These are phyloP conservation scores for Arthrinium puccinioides DNA, from an alignment of 2,329 filamentous ascomycete genomes.

Conservation along the genomic window DNA sequence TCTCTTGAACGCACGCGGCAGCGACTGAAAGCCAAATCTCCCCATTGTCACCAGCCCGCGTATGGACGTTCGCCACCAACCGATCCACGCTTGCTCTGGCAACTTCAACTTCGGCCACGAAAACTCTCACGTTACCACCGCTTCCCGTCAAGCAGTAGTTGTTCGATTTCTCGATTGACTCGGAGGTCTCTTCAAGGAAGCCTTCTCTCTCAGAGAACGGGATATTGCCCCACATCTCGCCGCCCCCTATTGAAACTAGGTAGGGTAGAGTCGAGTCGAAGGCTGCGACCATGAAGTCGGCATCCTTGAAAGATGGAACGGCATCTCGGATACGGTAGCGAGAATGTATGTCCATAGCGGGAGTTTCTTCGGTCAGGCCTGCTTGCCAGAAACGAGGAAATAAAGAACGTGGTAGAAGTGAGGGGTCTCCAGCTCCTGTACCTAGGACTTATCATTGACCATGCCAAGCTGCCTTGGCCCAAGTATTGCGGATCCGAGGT, in stretches of 20 bases:
- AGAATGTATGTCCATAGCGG: too few relatives aligned
- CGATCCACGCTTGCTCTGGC: not conserved
- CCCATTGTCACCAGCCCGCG: not conserved
- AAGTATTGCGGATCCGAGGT: too few relatives aligned
- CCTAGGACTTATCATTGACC: too few relatives aligned
- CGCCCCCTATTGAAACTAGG: constrained; percentile 18
- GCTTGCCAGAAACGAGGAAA: too few relatives aligned
- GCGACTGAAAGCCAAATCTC: constrained; percentile 5
- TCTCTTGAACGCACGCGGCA: constrained; percentile 3
- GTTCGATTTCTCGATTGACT: constrained; percentile 15
- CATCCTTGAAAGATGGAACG: too few relatives aligned
- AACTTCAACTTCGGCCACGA: constrained; percentile 19
- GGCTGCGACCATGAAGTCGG: constrained; percentile 20
- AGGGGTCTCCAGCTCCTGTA: too few relatives aligned
- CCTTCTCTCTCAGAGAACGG: constrained; percentile 16
- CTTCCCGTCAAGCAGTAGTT: constrained; percentile 11
- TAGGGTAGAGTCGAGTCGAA: constrained; percentile 22
- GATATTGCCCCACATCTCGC: constrained; percentile 19
- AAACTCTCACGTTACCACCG: constrained; percentile 16
- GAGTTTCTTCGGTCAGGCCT: too few relatives aligned
- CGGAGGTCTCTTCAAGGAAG: constrained; percentile 12
- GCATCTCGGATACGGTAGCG: too few relatives aligned
- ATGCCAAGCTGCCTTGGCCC: too few relatives aligned
- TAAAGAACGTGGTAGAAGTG: too few relatives aligned
- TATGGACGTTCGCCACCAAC: not conserved